Percentiles rank a stretch among this genome's conserved stretches.
These are phyloP conservation scores for Butyriboletus appendiculatus DNA, from an alignment of 1,284 basidiomycete genomes.

Conservation along the genomic window DNA sequence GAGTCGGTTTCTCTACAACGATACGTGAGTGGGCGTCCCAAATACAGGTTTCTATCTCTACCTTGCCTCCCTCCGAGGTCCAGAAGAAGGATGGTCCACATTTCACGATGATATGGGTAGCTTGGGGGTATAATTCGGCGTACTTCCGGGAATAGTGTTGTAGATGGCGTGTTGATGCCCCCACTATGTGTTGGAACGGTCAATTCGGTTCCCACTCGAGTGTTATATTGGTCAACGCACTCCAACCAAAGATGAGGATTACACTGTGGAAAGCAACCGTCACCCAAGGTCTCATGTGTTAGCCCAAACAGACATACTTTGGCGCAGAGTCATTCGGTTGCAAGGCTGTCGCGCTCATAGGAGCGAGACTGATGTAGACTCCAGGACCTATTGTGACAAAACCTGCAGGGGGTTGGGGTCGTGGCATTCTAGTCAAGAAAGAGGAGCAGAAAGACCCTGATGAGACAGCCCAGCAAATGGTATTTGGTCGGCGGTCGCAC, in stretches of 20 bases:
- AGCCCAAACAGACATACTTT: constrained; percentile 14
- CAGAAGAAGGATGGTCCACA: constrained; percentile 44
- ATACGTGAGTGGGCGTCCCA: background rate
- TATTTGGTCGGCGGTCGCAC: background rate
- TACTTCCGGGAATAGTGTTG: constrained; percentile 52
- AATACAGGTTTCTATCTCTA: constrained; percentile 21
- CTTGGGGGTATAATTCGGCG: constrained; percentile 46
- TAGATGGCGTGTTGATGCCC: constrained; percentile 49
- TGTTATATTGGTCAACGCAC: constrained; percentile 31
- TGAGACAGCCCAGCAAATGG: background rate
- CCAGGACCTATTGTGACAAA: constrained; percentile 26
- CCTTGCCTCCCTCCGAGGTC: constrained; percentile 34
- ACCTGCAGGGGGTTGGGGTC: constrained; percentile 17
- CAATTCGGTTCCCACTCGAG: background rate
- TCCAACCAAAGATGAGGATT: constrained; percentile 53
- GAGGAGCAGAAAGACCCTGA: background rate
- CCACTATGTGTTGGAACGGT: constrained; percentile 40
- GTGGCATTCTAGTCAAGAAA: constrained; percentile 12
- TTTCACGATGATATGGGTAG: constrained; percentile 49
- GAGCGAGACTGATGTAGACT: constrained; percentile 19
- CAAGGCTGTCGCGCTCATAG: background rate
- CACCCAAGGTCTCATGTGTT: background rate
- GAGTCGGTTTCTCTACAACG: constrained; percentile 32
- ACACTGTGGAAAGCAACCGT: constrained; percentile 33
- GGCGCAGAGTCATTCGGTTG: constrained; percentile 12